These are phyloP conservation scores for Dissophora ornata DNA, from an alignment of 192 early-diverging fungal genomes.

Conservation along the genomic window DNA sequence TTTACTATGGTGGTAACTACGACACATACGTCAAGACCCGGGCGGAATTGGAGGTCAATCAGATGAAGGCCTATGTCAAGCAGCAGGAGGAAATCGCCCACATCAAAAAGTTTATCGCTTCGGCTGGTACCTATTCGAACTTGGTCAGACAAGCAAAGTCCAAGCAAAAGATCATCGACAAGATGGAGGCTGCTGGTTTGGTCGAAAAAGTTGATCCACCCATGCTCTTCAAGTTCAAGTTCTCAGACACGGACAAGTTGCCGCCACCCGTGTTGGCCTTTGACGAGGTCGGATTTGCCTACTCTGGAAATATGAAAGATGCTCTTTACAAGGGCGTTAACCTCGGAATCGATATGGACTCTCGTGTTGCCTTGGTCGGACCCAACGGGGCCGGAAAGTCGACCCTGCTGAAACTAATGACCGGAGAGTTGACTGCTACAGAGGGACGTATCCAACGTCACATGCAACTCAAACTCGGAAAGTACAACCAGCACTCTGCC, in stretches of 20 bases:
- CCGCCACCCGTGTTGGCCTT: slow-evolving; percentile 98
- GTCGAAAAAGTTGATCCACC: slow-evolving; percentile 92
- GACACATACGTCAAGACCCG: slow-evolving; percentile 96
- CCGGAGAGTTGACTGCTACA: slow-evolving; percentile 85
- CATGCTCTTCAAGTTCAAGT: slow-evolving; percentile 85
- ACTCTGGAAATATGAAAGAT: slow-evolving; percentile 85
- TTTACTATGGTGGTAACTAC: slow-evolving; percentile 98
- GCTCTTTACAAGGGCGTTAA: slow-evolving; percentile 91
- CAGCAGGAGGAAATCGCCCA: slow-evolving; percentile 99
- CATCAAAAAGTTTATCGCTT: slow-evolving; percentile 98
- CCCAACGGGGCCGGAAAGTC: slow-evolving; percentile 96
- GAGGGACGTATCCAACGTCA: slow-evolving; percentile 90
- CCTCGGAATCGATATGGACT: slow-evolving; percentile 97
- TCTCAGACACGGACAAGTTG: slow-evolving; percentile 86
- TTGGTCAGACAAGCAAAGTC: slow-evolving; percentile 96
- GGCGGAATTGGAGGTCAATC: slow-evolving; percentile 96
- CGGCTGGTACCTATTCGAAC: slow-evolving; percentile 99
- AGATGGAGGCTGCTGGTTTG: slow-evolving; percentile 99
- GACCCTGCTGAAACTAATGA: slow-evolving; percentile 98
- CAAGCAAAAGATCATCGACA: slow-evolving; percentile 99
- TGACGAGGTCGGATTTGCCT: slow-evolving; percentile 93
- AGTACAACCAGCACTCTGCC: slow-evolving; percentile 97
- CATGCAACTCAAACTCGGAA: slow-evolving; percentile 92
- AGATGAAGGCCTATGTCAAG: slow-evolving; percentile 98
- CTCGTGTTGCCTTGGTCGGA: slow-evolving; percentile 97